These are phyloP conservation scores for Eucalyptus cladocalyx DNA, from an alignment of 345 rosid genomes.

Conservation along the genomic window DNA sequence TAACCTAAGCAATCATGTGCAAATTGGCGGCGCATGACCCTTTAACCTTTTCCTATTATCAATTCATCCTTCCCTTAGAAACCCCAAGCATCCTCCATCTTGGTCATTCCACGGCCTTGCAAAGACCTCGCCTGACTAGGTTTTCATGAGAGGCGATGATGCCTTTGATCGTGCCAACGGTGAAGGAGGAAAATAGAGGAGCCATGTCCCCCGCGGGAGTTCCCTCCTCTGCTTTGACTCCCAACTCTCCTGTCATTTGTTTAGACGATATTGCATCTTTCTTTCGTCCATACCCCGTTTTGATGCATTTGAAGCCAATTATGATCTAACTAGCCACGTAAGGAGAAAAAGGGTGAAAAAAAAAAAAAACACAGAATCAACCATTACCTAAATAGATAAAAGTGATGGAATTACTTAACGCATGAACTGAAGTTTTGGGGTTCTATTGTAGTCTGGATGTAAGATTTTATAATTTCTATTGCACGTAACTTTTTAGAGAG, in stretches of 20 bases:
- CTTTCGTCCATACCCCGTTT: neutral
- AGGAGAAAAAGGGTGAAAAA: neutral
- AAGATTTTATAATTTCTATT: neutral
- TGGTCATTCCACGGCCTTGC: neutral
- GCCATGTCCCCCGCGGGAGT: neutral
- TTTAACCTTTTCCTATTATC: neutral
- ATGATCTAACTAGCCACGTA: neutral
- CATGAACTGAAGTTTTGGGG: neutral
- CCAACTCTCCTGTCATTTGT: neutral
- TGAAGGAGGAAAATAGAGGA: neutral
- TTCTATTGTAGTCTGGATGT: fast-evolving
- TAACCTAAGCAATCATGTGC: neutral
- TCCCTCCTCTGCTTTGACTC: neutral
- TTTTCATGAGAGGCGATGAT: neutral
- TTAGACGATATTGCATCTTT: neutral
- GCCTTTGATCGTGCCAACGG: neutral
- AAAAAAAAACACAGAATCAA: fast-evolving
- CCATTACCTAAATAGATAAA: neutral
- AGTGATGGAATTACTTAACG: fast-evolving
- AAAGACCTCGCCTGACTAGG: neutral
- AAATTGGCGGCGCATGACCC: neutral
- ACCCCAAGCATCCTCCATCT: neutral
- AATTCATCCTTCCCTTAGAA: neutral
- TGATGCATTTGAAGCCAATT: neutral
- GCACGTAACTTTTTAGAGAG: neutral